These are phyloP conservation scores for Hyphodiscus hymeniophilus DNA, from an alignment of 495 filamentous ascomycete species.

Conservation along the genomic window DNA sequence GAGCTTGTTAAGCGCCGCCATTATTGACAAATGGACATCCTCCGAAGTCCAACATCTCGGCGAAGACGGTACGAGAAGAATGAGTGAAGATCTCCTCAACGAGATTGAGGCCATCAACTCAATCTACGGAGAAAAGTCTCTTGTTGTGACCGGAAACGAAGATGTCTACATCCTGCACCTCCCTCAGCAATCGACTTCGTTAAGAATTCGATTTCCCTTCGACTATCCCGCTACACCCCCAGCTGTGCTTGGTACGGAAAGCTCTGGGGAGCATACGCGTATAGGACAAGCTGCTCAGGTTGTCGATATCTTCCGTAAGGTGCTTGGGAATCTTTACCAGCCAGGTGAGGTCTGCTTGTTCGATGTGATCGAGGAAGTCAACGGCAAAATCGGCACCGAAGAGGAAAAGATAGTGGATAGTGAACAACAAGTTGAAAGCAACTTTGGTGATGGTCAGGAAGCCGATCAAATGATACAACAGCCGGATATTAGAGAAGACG, in stretches of 20 bases:
- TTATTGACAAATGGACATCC: background rate
- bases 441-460: background rate
- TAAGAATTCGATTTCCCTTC: slow-evolving; percentile 58
- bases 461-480: background rate
- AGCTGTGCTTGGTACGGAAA: slow-evolving; percentile 58
- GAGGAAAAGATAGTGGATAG: background rate
- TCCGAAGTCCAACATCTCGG: background rate
- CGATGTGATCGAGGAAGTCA: slow-evolving; percentile 67
- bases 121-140: slow-evolving; percentile 71
- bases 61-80: slow-evolving; percentile 23
- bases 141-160: slow-evolving; percentile 33
- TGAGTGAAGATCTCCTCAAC: slow-evolving; percentile 71
- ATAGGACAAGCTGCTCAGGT: slow-evolving; percentile 64
- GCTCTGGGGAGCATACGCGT: slow-evolving; percentile 42
- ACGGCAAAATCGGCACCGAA: slow-evolving; percentile 19
- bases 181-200: slow-evolving; percentile 38
- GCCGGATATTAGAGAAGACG: slow-evolving; percentile 9
- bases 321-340: slow-evolving; percentile 54
- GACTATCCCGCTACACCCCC: slow-evolving; percentile 68
- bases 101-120: slow-evolving; percentile 88
- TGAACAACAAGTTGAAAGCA: background rate
- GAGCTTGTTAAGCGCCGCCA: background rate
- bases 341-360: slow-evolving; percentile 80
- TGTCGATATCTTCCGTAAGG: slow-evolving; percentile 55
- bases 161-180: slow-evolving; percentile 43